Evolutionary conservation across 768 basidiomycete species (phyloP).

Genomic region (Kwoniella newhampshirensis): DNA sequence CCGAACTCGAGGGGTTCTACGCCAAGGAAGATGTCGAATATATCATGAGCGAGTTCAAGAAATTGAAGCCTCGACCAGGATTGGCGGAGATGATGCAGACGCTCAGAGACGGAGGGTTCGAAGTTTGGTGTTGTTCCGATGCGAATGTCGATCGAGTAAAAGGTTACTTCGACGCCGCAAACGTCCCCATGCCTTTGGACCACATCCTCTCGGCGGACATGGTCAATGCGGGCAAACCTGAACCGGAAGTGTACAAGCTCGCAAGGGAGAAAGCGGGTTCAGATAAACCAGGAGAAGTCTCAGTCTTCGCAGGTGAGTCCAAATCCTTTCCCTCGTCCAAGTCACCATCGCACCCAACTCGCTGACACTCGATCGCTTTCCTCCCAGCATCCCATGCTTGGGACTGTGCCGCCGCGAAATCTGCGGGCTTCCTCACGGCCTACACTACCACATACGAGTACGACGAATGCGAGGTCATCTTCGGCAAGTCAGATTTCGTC

Average conservation of each 20-base stretch:
- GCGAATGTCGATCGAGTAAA: conserved; percentile 39
- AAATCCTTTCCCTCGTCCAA: background rate
- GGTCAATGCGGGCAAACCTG: conserved; percentile 37
- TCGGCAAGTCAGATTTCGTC: conserved; percentile 36
- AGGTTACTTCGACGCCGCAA: conserved; percentile 39
- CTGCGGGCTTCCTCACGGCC: conserved; percentile 36
- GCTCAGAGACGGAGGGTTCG: conserved; percentile 37
- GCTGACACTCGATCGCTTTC: too few relatives aligned
- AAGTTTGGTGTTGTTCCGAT: conserved; percentile 40
- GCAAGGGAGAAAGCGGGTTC: conserved; percentile 37
- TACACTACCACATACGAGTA: conserved; percentile 41
- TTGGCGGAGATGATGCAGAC: conserved; percentile 40
- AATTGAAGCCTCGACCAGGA: conserved; percentile 30
- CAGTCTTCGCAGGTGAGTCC: conserved; percentile 36
- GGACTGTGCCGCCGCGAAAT: conserved; percentile 36
- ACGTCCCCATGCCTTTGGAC: conserved; percentile 34
- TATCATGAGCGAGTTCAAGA: conserved; percentile 30
- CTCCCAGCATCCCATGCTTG: conserved; percentile 38
- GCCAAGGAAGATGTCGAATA: conserved; percentile 36
- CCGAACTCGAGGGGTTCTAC: conserved; percentile 31
- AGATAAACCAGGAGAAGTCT: conserved; percentile 35
- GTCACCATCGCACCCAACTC: background rate
- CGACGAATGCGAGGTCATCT: conserved; percentile 35
- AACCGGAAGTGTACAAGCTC: conserved; percentile 35
- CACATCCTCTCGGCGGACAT: conserved; percentile 40